Conservation (phyloP, 2,329 filamentous ascomycete species). For the Sordariomycetes sp. region DNA sequence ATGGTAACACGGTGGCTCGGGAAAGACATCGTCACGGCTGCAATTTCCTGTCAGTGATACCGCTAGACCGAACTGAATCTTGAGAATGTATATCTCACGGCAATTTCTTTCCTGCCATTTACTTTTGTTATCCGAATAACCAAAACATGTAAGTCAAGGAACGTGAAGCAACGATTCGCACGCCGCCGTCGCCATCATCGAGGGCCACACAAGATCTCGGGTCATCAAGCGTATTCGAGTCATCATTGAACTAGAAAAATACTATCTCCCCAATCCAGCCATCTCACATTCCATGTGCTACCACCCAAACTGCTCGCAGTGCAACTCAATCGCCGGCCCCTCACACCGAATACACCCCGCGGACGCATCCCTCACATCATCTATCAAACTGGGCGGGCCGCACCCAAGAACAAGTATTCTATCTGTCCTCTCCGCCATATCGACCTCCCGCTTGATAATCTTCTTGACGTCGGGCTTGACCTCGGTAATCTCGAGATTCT, state of each 20-base stretch:
- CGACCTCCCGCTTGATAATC: constrained; percentile 19
- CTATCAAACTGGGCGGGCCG: constrained; percentile 28
- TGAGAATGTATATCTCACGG: too few species aligned
- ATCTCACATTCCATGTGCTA: constrained; percentile 9
- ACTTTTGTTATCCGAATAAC: too few species aligned
- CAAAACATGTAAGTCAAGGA: too few species aligned
- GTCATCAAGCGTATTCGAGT: background rate
- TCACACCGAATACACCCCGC: constrained; percentile 22
- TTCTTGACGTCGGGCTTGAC: constrained; percentile 21
- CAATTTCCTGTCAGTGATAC: too few species aligned
- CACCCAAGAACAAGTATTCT: constrained; percentile 30
- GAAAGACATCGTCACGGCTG: too few species aligned
- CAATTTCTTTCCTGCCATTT: too few species aligned
- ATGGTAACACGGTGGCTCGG: background rate
- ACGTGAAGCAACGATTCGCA: too few species aligned
- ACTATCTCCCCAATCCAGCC: background rate
- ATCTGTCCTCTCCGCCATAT: constrained; percentile 13
- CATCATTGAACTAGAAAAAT: background rate
- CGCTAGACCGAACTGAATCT: too few species aligned
- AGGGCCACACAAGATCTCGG: too few species aligned
- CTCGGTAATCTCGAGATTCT: constrained; percentile 13
- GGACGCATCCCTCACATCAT: constrained; percentile 24
- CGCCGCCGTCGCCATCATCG: too few species aligned
- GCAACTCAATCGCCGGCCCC: constrained; percentile 30
- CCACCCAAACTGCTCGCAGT: constrained; percentile 34